Evolutionary conservation across 2,329 filamentous ascomycete genomes (phyloP).

Genomic region (Fusarium redolens): DNA sequence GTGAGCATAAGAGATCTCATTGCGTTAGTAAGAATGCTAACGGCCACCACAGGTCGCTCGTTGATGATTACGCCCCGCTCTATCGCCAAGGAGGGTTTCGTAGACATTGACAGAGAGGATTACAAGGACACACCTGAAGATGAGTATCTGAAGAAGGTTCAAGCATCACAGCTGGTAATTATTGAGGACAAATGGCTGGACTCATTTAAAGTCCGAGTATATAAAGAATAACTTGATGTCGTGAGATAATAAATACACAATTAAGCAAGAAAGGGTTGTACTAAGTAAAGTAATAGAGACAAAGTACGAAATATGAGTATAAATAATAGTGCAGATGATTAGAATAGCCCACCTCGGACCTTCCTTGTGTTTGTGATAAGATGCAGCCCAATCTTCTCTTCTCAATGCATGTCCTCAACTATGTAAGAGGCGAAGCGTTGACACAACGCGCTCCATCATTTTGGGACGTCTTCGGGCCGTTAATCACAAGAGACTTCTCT

Average conservation of each 20-base stretch:
- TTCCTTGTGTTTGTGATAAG: not conserved
- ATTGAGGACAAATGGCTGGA: conserved; percentile 39
- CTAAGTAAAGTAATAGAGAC: too few species aligned
- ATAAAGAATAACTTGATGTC: conserved; percentile 19
- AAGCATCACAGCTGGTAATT: conserved; percentile 29
- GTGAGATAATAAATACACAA: not conserved
- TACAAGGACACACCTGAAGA: conserved; percentile 34
- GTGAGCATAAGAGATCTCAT: not conserved
- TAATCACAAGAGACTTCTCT: not conserved
- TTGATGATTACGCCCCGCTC: conserved; percentile 39
- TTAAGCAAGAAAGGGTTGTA: not conserved
- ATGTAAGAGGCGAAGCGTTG: conserved; percentile 10
- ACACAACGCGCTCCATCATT: conserved; percentile 23
- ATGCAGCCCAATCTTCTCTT: rapidly evolving
- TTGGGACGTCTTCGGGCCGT: conserved; percentile 8
- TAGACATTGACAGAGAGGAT: conserved; percentile 37
- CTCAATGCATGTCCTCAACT: not conserved
- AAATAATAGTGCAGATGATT: not conserved
- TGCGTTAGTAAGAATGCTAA: not conserved
- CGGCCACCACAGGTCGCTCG: conserved; percentile 9
- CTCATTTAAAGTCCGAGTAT: conserved; percentile 28
- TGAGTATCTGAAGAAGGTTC: conserved; percentile 27
- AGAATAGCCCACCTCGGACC: not conserved
- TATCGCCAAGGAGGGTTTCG: conserved; percentile 29
- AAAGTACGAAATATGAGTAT: not conserved